Percentiles rank a stretch among this genome's conserved stretches.
Evolutionary conservation across 1,284 basidiomycete genomes (phyloP).

Genomic region (Cutaneotrichosporon sp.): DNA sequence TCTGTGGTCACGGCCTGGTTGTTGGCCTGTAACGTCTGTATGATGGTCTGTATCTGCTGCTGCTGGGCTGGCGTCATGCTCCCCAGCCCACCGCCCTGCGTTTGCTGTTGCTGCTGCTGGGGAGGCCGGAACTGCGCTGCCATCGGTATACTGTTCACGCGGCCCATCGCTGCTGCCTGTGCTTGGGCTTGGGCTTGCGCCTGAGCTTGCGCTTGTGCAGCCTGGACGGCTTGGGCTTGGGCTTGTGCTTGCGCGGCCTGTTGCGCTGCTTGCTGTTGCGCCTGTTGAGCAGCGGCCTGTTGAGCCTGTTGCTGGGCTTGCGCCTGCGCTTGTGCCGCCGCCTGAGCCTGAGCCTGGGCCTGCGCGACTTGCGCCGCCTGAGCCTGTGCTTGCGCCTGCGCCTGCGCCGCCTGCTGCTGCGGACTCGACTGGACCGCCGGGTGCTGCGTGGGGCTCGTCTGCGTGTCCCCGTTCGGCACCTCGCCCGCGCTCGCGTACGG

Average conservation of each 20-base stretch:
- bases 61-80: conserved; percentile 15
- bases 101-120: conserved; percentile 15
- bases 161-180: conserved; percentile 16
- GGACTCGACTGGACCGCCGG: conserved; percentile 17
- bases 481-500: conserved; percentile 21
- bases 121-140: conserved; percentile 21
- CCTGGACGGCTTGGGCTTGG: conserved; percentile 17
- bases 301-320: conserved; percentile 6
- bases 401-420: conserved; percentile 19
- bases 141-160: conserved; percentile 19
- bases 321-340: conserved; percentile 6
- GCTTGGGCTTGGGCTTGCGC: conserved; percentile 9
- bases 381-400: conserved; percentile 23
- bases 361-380: conserved; percentile 15
- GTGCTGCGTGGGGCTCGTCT: conserved; percentile 1
- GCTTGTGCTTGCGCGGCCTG: conserved; percentile 12
- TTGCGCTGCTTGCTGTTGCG: conserved; percentile 23
- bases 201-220: conserved; percentile 7
- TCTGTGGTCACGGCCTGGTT: conserved; percentile 36
- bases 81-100: not conserved
- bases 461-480: conserved; percentile 21
- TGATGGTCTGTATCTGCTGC: conserved; percentile 27
- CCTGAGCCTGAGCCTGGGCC: conserved; percentile 15
- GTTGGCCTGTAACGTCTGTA: conserved; percentile 26
- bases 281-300: conserved; percentile 21